A percentile compares a stretch with the other conserved stretches of the same genome.
phyloP scores from a whole-genome alignment of 805 yeast species.

The Wickerhamomyces bovis region DNA sequence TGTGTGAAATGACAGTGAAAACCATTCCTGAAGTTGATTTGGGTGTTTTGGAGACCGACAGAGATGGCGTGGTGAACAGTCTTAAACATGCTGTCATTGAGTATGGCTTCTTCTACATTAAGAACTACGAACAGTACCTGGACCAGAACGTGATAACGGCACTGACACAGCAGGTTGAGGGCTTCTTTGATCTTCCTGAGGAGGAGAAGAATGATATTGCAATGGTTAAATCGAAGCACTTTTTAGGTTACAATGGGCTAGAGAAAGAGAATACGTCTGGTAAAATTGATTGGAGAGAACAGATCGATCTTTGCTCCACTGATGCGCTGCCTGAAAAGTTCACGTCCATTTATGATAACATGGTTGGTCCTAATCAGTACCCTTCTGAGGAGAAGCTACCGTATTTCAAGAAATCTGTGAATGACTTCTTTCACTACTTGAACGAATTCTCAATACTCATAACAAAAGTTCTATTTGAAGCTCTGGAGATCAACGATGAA shows the following conservation, averaged over 20 bases:
- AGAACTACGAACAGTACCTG: conserved; percentile 27
- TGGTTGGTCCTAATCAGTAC: conserved; percentile 44
- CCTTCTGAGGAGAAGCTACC: conserved; percentile 33
- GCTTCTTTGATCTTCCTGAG: conserved; percentile 31
- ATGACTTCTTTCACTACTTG: conserved; percentile 39
- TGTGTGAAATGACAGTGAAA: not conserved
- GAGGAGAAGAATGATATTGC: conserved; percentile 29
- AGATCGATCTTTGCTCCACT: conserved; percentile 45
- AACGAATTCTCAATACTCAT: conserved; percentile 36
- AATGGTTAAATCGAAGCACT: conserved; percentile 38
- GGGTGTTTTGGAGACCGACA: conserved; percentile 1
- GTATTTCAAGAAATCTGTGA: conserved; percentile 26
- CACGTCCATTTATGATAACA: conserved; percentile 30
- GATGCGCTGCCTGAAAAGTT: conserved; percentile 28
- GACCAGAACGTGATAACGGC: conserved; percentile 23
- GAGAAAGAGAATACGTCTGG: conserved; percentile 40
- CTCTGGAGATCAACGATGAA: conserved; percentile 41
- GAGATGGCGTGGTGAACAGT: conserved; percentile 8
- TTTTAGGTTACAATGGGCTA: conserved; percentile 38
- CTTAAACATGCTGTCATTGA: conserved; percentile 33
- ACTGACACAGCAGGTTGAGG: conserved; percentile 24
- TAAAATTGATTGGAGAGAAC: conserved; percentile 44
- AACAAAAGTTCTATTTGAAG: conserved; percentile 44
- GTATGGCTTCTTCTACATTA: conserved; percentile 34
- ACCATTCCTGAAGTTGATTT: conserved; percentile 17